These are phyloP conservation scores for Hypoxylon lienhwacheense DNA, from an alignment of 495 filamentous ascomycete species.

Conservation along the genomic window DNA sequence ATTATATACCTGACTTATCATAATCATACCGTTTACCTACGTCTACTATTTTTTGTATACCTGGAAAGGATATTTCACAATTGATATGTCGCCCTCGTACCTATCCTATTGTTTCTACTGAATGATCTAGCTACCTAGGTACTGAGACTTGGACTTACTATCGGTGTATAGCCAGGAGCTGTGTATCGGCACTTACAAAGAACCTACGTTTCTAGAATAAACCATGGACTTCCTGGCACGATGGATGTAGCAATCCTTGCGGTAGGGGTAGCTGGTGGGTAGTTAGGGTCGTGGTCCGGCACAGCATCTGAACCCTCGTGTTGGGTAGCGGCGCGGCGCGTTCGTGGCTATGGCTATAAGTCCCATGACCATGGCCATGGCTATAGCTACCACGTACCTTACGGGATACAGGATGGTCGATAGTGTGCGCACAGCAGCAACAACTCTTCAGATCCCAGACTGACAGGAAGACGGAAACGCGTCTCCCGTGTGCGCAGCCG, in stretches of 20 bases:
- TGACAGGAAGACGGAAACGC: slow-evolving; percentile 2
- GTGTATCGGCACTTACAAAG: too few relatives aligned
- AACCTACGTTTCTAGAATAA: too few relatives aligned
- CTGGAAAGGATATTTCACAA: too few relatives aligned
- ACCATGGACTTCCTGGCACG: too few relatives aligned
- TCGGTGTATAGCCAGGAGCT: background rate
- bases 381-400: too few relatives aligned
- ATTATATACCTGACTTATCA: slow-evolving; percentile 7
- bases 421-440: too few relatives aligned
- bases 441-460: background rate
- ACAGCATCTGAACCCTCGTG: background rate
- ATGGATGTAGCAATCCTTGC: too few relatives aligned
- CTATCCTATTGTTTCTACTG: background rate
- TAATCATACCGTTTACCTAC: slow-evolving; percentile 21
- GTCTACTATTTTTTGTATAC: slow-evolving; percentile 18
- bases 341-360: slow-evolving; percentile 2
- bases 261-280: too few relatives aligned
- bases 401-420: too few relatives aligned
- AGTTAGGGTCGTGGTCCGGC: too few relatives aligned
- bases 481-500: slow-evolving; percentile 8
- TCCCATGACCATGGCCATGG: too few relatives aligned
- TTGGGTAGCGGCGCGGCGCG: background rate
- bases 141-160: background rate
- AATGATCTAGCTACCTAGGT: background rate
- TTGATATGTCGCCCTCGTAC: slow-evolving; percentile 10